Evolutionary conservation across 1,284 basidiomycete species (phyloP), one percentile per base, ranked within the genome.

Genomic region (Fomes fomentarius): DNA sequence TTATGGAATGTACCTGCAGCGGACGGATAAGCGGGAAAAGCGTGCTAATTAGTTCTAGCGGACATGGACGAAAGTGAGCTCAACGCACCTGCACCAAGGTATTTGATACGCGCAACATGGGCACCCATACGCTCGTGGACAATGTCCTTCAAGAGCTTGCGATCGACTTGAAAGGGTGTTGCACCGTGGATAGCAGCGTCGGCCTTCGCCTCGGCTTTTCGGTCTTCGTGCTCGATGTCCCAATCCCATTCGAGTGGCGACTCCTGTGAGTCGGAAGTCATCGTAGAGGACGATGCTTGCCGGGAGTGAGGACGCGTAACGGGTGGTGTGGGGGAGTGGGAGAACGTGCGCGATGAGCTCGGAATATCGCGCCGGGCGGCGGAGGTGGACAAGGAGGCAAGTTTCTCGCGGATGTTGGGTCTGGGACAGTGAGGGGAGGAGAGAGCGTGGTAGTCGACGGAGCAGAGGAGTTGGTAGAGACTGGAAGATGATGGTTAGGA

Each of bases 1-100:
- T 91, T 90, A 67, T 91, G 87, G 72, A 91, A 91, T 3, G 89
- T 90, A 35, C 88, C 88, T 88, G 59, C 19, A 45, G 38, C 17
- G 44, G 30, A 37, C 31, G n/a, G 33, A 30, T 7, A 12, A 30
- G 12, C 28, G 43, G n/a, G 33, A 30, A 30, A 12, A 30, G 12
- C 28, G 43, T 15, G 38, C 61, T 49, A 39, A 34, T 53, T 10
- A 50, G 50, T 40, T 44, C 50, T 50, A 17, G 40, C 26, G 25
- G 22, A 37, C 34, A 54, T 40, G 19, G 14, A 43, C 24, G 14
- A 22, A 37, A 52, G 45, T 43, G 24, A 35, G 38, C 38, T 37
- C 4, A 35, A 72, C 85, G 62, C 66, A 84, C 89, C 90, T 64
- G 87, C 82, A 64, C 84, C 89, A 24, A 93, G 72, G 64, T 91